These are phyloP conservation scores for Sporopachydermia quercuum DNA, from an alignment of 805 yeast genomes.

Conservation along the genomic window DNA sequence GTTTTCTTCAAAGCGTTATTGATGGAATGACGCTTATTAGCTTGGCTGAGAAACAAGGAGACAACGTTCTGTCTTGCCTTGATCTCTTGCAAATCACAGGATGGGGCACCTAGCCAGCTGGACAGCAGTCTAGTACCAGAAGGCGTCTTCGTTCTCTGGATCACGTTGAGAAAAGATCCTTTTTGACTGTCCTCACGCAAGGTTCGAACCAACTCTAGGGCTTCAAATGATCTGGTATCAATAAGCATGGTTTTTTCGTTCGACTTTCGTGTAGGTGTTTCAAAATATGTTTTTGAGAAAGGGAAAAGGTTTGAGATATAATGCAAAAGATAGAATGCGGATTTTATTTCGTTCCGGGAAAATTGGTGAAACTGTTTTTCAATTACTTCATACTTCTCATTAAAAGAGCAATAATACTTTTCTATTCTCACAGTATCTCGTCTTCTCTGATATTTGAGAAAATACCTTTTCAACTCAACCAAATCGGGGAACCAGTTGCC, in stretches of 20 bases:
- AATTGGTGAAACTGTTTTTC: slow-evolving; percentile 19
- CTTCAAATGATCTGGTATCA: slow-evolving; percentile 61
- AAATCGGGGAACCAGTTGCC: slow-evolving; percentile 45
- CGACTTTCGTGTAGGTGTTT: slow-evolving; percentile 46
- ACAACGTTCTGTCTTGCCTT: slow-evolving; percentile 39
- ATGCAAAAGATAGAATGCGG: slow-evolving; percentile 48
- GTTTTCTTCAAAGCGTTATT: slow-evolving; percentile 26
- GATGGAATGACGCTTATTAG: slow-evolving; percentile 4
- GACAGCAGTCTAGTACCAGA: slow-evolving; percentile 71
- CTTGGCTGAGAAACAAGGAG: slow-evolving; percentile 20
- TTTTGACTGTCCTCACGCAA: slow-evolving; percentile 38
- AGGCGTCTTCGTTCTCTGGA: slow-evolving; percentile 61
- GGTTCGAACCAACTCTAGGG: slow-evolving; percentile 49
- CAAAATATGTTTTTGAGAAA: slow-evolving; percentile 42
- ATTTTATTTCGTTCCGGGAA: slow-evolving; percentile 35
- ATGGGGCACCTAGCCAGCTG: slow-evolving; percentile 75
- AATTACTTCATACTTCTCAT: slow-evolving; percentile 16
- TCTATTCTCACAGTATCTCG: slow-evolving; percentile 14
- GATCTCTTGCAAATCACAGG: slow-evolving; percentile 43
- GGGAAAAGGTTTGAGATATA: slow-evolving; percentile 68
- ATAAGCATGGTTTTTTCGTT: slow-evolving; percentile 49
- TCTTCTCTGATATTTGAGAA: slow-evolving; percentile 37
- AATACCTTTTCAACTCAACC: slow-evolving; percentile 43
- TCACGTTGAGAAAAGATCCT: slow-evolving; percentile 59
- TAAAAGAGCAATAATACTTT: slow-evolving; percentile 26